Base-by-base conservation (phyloP, 2,329 filamentous ascomycete genomes). In the Endothia cerciana region DNA sequence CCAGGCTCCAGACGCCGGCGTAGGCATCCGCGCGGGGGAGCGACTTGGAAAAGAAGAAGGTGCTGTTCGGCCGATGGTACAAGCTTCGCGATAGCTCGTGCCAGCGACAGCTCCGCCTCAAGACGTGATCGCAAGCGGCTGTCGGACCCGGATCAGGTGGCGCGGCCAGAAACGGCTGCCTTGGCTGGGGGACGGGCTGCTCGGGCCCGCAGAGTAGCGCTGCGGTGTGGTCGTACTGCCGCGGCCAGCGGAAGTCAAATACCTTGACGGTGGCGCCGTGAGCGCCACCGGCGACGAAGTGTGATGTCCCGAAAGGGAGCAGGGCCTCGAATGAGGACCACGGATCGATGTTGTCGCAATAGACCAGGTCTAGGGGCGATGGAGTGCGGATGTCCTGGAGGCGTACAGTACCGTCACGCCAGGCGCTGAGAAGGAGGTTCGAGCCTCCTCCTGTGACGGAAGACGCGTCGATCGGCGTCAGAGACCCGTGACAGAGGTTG, bases 221-320 rank as follows among this genome's bases (percentile, higher is more conserved):
- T 3, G 78, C 75, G 2, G 82, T 82, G 73, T 86, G 80, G 63
- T 80, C 74, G 69, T 87, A 87, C 2, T 74, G 69, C 68, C 75
- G 81, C 0, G 79, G 73, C 75, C 81, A 83, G 13, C 85, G 83
- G 63, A 85, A 84, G 75, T 87, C 85, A 66, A 86, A 87, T 40
- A 86, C 73, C 62, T 83, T 82, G 63, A 87, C 68, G 11, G 77
- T 76, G 0, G 79, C 74, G 4, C 77, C 76, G 19, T 76, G 75
- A 43, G 80, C 80, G 69, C 79, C 82, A 3, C 83, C 84, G 0
- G 79, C 79, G 4, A 86, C 71, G 65, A 87, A 87, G 15, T 82
- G 78, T 59, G 85, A 81, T 1, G 77, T 76, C 43, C 83, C 84
- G 63, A 82, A 83, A 1, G 82, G 77, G 2, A 86, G 75, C 1